phyloP scores from a whole-genome alignment of 768 basidiomycete genomes.

The Pulveroboletus sp. region DNA sequence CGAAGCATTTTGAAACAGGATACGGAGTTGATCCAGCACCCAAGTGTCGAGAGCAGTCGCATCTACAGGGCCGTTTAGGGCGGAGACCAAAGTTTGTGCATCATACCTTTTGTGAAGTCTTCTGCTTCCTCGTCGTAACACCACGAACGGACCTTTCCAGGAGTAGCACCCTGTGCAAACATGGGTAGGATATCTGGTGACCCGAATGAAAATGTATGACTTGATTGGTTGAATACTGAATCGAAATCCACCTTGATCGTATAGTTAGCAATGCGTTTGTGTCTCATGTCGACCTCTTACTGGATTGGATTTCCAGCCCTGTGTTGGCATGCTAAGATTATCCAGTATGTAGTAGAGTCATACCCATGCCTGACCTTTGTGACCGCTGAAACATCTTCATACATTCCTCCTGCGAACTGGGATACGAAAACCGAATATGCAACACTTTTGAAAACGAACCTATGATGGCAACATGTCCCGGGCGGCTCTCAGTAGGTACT shows the following conservation, averaged over 20 bases:
- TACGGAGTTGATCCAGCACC: constrained; percentile 69
- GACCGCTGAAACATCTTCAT: constrained; percentile 86
- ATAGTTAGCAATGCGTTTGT: not conserved
- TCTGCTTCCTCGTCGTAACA: constrained; percentile 74
- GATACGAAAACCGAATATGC: constrained; percentile 4
- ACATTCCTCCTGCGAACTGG: constrained; percentile 71
- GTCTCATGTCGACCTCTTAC: constrained; percentile 32
- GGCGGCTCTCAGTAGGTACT: constrained; percentile 85
- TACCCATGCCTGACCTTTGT: constrained; percentile 55
- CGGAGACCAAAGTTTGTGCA: not conserved
- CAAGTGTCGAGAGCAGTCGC: constrained; percentile 76
- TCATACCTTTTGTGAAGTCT: constrained; percentile 77
- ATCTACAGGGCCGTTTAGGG: constrained; percentile 39
- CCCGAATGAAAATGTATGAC: constrained; percentile 77
- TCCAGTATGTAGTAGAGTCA: constrained; percentile 1
- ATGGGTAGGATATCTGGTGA: constrained; percentile 89
- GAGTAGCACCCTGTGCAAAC: constrained; percentile 73
- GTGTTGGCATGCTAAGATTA: constrained; percentile 2
- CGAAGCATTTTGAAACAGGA: constrained; percentile 63
- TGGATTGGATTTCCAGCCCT: constrained; percentile 89
- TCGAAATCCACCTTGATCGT: constrained; percentile 66
- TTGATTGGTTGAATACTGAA: constrained; percentile 83
- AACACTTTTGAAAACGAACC: constrained; percentile 37
- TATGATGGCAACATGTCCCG: constrained; percentile 87
- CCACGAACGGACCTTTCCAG: constrained; percentile 72